phyloP scores from a whole-genome alignment of 225 moss, liverwort and hornwort species.

The Climacium dendroides region DNA sequence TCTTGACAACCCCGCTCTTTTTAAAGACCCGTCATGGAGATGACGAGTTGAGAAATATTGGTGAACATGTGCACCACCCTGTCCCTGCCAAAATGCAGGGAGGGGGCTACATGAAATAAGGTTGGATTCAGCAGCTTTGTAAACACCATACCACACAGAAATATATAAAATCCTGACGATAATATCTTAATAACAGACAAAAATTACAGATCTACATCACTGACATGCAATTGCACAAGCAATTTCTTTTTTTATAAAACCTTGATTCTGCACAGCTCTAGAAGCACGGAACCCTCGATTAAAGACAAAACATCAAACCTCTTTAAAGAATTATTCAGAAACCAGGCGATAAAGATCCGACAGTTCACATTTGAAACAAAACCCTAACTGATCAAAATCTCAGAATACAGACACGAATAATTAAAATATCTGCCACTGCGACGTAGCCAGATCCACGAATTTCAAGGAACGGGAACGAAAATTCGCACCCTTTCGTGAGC shows the following conservation, averaged over 20 bases:
- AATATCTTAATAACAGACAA: neutral
- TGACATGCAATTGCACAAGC: neutral
- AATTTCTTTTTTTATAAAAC: neutral
- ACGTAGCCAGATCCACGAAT: neutral
- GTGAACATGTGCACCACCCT: neutral
- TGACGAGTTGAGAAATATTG: neutral
- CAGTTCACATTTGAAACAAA: neutral
- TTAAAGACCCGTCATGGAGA: neutral
- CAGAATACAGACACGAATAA: neutral
- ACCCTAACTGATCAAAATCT: neutral
- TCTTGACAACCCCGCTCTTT: neutral
- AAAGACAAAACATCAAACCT: neutral
- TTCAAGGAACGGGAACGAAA: neutral
- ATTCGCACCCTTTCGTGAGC: slow-evolving; percentile 60
- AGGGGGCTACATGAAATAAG: neutral
- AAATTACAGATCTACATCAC: neutral
- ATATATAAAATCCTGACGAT: neutral
- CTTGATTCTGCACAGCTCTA: neutral
- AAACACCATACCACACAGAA: neutral
- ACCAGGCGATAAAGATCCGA: neutral
- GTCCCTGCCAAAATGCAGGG: neutral
- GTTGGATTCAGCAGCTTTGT: neutral
- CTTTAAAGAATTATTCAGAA: neutral
- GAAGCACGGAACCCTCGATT: neutral
- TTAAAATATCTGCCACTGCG: neutral